A percentile compares a stretch with the other conserved stretches of the same genome.
Evolutionary conservation across 306 rosid species (phyloP).

Genomic region (Vigna angularis): DNA sequence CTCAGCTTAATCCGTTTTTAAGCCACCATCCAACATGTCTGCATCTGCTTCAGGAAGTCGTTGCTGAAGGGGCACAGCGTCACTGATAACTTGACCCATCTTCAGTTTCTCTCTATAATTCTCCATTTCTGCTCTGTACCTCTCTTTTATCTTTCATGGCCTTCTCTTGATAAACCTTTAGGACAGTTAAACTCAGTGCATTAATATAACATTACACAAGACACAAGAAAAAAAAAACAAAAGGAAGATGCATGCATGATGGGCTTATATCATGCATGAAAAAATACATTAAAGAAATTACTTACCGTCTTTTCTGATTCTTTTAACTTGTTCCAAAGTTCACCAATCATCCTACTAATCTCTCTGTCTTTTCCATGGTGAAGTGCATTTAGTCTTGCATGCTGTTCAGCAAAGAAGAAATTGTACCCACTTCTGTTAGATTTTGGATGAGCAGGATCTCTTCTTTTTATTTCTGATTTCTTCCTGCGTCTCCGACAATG

Average conservation of each 20-base stretch:
- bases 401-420: slow-evolving; percentile 95
- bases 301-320: slow-evolving; percentile 75
- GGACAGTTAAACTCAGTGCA: slow-evolving; percentile 4
- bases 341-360: slow-evolving; percentile 91
- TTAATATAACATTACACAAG: not conserved
- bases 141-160: slow-evolving; percentile 80
- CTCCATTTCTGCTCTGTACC: slow-evolving; percentile 85
- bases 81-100: slow-evolving; percentile 63
- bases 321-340: slow-evolving; percentile 83
- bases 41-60: slow-evolving; percentile 60
- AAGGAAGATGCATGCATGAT: not conserved
- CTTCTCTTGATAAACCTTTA: slow-evolving; percentile 87
- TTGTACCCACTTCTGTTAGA: slow-evolving; percentile 95
- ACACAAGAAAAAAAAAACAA: not conserved
- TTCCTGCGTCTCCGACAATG: slow-evolving; percentile 78
- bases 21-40: slow-evolving; percentile 52
- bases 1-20: slow-evolving; percentile 55
- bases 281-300: not conserved
- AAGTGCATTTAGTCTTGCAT: slow-evolving; percentile 79
- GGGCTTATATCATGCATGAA: too few species aligned
- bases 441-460: slow-evolving; percentile 94
- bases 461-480: slow-evolving; percentile 82
- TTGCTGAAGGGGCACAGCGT: slow-evolving; percentile 81
- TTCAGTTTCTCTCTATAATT: slow-evolving; percentile 67
- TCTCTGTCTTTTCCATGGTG: slow-evolving; percentile 87